Percentiles rank a stretch among this genome's conserved stretches.
These are phyloP conservation scores for Mallotus repandus DNA, from an alignment of 441 rosid species.

Conservation along the genomic window DNA sequence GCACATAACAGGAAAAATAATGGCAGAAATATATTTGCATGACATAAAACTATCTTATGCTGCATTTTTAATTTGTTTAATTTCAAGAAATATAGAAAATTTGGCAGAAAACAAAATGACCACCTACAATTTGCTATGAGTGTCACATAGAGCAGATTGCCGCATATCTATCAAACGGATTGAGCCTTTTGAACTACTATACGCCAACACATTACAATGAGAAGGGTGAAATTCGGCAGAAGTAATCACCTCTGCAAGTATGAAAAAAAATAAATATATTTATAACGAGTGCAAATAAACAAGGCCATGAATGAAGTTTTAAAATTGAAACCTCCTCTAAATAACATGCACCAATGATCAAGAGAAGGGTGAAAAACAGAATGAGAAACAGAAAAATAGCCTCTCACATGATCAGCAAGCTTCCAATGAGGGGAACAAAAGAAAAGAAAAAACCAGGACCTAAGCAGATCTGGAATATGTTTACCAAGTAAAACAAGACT, in stretches of 20 bases:
- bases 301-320: neutral
- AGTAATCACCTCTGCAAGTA: slow-evolving; percentile 91
- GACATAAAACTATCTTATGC: neutral
- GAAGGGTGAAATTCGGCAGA: slow-evolving; percentile 96
- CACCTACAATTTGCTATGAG: slow-evolving; percentile 55
- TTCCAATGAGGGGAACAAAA: neutral
- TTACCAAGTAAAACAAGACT: slow-evolving; percentile 4
- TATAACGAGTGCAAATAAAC: neutral
- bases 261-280: slow-evolving; percentile 6
- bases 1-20: slow-evolving; percentile 11
- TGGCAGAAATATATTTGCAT: neutral
- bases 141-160: slow-evolving; percentile 89
- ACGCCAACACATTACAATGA: slow-evolving; percentile 84
- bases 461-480: neutral
- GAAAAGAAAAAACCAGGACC: neutral
- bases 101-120: slow-evolving; percentile 5
- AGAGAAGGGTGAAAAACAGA: neutral
- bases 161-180: slow-evolving; percentile 93
- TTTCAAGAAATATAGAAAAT: neutral
- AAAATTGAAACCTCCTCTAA: neutral
- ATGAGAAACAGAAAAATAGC: neutral
- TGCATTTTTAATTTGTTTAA: neutral
- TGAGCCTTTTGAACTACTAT: slow-evolving; percentile 96
- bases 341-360: slow-evolving; percentile 4
- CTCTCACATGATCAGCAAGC: neutral